A percentile compares a stretch with the other conserved stretches of the same genome.
Evolutionary conservation across 192 early-diverging fungal species (phyloP).

Genomic region (Coemansia sp.): DNA sequence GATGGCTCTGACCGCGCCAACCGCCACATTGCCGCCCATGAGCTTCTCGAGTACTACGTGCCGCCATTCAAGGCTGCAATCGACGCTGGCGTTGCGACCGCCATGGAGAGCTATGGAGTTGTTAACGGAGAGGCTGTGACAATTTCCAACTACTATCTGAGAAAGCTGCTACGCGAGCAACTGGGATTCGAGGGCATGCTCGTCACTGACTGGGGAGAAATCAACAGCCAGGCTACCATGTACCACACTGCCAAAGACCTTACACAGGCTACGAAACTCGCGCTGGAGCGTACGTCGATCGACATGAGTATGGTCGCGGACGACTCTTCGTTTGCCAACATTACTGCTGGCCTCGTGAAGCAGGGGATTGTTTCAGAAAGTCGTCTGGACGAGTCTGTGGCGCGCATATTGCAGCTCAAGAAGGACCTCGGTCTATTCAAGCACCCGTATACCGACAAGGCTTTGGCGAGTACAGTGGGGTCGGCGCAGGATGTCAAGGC

Average conservation of each 20-base stretch:
- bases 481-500: slow-evolving; percentile 47
- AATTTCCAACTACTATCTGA: slow-evolving; percentile 57
- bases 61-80: slow-evolving; percentile 62
- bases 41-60: slow-evolving; percentile 62
- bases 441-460: slow-evolving; percentile 39
- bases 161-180: slow-evolving; percentile 54
- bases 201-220: slow-evolving; percentile 63
- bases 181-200: slow-evolving; percentile 60
- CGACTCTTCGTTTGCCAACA: slow-evolving; percentile 54
- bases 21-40: slow-evolving; percentile 53
- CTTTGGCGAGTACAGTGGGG: slow-evolving; percentile 48
- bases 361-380: slow-evolving; percentile 31
- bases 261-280: slow-evolving; percentile 50
- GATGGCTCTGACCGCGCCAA: slow-evolving; percentile 33
- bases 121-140: slow-evolving; percentile 64
- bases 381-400: slow-evolving; percentile 56
- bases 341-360: slow-evolving; percentile 41
- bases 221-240: slow-evolving; percentile 54
- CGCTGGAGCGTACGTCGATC: slow-evolving; percentile 53
- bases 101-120: slow-evolving; percentile 65
- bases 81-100: slow-evolving; percentile 60
- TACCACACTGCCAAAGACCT: slow-evolving; percentile 38
- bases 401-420: slow-evolving; percentile 62
- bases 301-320: slow-evolving; percentile 69
- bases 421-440: slow-evolving; percentile 66